Base-by-base conservation (phyloP, 202 grass and related monocot species). In the Brachypodium distachyon region DNA sequence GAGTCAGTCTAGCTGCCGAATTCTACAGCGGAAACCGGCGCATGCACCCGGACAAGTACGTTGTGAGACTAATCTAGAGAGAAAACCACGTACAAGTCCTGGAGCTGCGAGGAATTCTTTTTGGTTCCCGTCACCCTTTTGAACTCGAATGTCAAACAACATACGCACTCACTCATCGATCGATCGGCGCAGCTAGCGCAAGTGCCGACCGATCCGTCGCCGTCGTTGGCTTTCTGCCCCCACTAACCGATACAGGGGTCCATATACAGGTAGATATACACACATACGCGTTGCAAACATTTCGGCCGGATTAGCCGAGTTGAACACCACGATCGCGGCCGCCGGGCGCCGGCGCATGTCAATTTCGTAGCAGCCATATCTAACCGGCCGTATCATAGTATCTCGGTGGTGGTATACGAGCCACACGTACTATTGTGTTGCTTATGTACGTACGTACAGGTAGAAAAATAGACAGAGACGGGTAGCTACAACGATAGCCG, bases 201-300 rank as follows among this genome's bases (percentile, higher is more conserved):
- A 9, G 60, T 41, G 51, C 27, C 76, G 31, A 16, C 47, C 55
- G 46, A 65, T 52, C 70, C 21, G 77, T 90, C 84, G 80, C 74
- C 77, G 67, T 85, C 87, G 40, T 63, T 32, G 43, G 82, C 84
- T 90, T 93, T 90, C 77, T 88, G 81, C 84, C 84, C 51, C 87
- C 87, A 88, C 85, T 87, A 82, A 54, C 38, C 76, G 44, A 71
- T 80, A 88, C 85, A 79, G 63, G n/a, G n/a, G 70, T 70, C 36
- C 3, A 16, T 9, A 70, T 40, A 70, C 79, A 43, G 74, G 58
- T 47, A 7, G 25, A 66, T 29, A 42, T 44, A 72, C 39, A 72
- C 46, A 17, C 47, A 52, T 25, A 42, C 55, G 36, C 66, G 32
- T 50, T 62, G 64, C 44, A 74, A n/a, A 82, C 61, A 79, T 76